Percentiles rank a stretch among this genome's conserved stretches.
Conservation (phyloP, 331 rosid species). For the Stylosanthes scabra region DNA sequence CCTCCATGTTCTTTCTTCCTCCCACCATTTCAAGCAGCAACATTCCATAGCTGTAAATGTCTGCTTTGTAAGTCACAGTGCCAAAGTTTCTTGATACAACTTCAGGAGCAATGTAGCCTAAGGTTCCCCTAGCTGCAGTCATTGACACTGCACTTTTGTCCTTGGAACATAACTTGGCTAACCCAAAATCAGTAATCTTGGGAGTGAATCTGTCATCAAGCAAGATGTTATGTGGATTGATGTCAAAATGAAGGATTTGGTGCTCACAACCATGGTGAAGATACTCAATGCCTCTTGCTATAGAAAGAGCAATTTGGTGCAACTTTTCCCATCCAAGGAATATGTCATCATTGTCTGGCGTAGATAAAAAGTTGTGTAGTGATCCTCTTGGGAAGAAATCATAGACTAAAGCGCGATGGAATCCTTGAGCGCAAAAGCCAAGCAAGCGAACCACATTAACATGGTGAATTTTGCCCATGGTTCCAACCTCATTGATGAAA, state of each 20-base stretch:
- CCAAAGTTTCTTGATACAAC: slow-evolving; percentile 28
- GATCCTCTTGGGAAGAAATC: slow-evolving; percentile 23
- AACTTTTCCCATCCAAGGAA: slow-evolving; percentile 32
- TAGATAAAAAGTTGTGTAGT: slow-evolving; percentile 3
- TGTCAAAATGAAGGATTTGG: slow-evolving; percentile 13
- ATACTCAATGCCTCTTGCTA: slow-evolving; percentile 22
- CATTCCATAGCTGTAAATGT: slow-evolving; percentile 27
- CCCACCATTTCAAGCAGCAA: slow-evolving; percentile 16
- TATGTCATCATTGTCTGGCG: slow-evolving; percentile 16
- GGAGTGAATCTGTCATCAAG: slow-evolving; percentile 23
- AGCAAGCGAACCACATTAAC: slow-evolving; percentile 28
- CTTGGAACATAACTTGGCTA: slow-evolving; percentile 24
- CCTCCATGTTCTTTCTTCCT: slow-evolving; percentile 7
- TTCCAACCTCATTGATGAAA: slow-evolving; percentile 30
- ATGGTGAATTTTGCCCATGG: slow-evolving; percentile 33
- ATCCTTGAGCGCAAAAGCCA: slow-evolving; percentile 32
- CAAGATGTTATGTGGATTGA: slow-evolving; percentile 22
- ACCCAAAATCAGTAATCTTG: slow-evolving; percentile 13
- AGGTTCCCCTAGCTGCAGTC: slow-evolving; percentile 24
- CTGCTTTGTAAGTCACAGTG: slow-evolving; percentile 17
- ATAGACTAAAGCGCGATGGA: slow-evolving; percentile 30
- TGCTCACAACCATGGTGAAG: slow-evolving; percentile 21
- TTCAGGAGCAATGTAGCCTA: slow-evolving; percentile 30
- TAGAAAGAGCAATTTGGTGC: neutral
- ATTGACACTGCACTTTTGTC: neutral